Evolutionary conservation across 2,329 filamentous ascomycete species (phyloP).

Genomic region (Capronia americana): DNA sequence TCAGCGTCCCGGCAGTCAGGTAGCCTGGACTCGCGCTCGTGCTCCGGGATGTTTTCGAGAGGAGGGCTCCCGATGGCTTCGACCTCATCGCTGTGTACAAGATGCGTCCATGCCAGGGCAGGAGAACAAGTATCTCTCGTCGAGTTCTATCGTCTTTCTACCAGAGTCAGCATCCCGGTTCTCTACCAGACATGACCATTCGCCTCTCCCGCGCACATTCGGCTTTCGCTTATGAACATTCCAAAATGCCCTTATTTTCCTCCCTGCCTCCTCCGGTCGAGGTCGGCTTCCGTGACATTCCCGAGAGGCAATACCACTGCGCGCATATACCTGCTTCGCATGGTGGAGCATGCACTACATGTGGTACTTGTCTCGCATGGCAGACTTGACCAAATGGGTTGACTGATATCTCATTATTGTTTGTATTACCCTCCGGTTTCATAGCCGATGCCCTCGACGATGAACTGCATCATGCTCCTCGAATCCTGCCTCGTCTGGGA

Average conservation of each 20-base stretch:
- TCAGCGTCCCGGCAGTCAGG: neutral
- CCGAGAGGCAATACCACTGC: constrained; percentile 11
- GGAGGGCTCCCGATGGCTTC: neutral
- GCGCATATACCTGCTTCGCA: neutral
- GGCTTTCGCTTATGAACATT: neutral
- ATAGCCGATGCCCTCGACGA: constrained; percentile 11
- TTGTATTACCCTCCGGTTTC: constrained; percentile 16
- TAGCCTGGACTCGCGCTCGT: constrained; percentile 10
- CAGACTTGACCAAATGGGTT: neutral
- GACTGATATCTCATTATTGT: constrained; percentile 19
- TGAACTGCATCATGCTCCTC: neutral
- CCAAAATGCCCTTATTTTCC: constrained; percentile 7
- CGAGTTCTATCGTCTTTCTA: neutral
- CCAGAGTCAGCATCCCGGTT: neutral
- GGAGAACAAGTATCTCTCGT: neutral
- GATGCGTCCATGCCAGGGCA: neutral
- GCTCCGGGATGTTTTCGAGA: neutral
- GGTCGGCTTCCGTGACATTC: constrained; percentile 11
- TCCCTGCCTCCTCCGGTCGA: neutral
- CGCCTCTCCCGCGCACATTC: neutral
- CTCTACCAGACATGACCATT: neutral
- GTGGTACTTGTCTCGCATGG: neutral
- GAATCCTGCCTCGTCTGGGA: constrained; percentile 5
- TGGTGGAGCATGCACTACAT: neutral
- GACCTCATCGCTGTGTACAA: neutral